Evolutionary conservation across 306 rosid species (phyloP), one percentile per base, ranked within the genome.

Genomic region (Pyrus betulifolia): DNA sequence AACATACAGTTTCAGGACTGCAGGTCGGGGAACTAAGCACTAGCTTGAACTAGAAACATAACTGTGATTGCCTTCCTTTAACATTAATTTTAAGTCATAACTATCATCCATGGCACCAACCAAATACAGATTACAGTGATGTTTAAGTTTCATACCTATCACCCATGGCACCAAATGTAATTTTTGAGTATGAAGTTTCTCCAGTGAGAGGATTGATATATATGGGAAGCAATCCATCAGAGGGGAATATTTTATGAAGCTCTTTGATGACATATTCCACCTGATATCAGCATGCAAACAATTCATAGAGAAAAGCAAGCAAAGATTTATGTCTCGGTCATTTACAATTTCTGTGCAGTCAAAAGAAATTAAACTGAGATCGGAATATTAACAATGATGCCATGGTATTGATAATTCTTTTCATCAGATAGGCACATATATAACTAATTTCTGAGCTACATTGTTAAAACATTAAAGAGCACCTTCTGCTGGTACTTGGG

Each of bases 111-210:
- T 42, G 45, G 12, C 45, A 42, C 35, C 12, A 11, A 60, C 18
- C 18, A 19, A 60, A 23, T 23, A 60, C 14, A 17, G 31, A 25
- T 60, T 23, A 60, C 28, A n/a, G 11, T 22, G 13, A 22, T 23
- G 27, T 27, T 38, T 15, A 30, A 63, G 68, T 63, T 59, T 38
- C 27, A 68, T 89, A 88, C 96, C 93, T 90, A 64, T 90, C 96
- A 63, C 96, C 96, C 93, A 88, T 85, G 74, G 96, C 96, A 70
- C 96, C 96, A 77, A 90, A 90, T 74, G 96, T 87, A 74, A 88
- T 63, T 63, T 88, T 83, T 62, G 93, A 87, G 84, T 85, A 79
- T 64, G 85, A 64, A 4, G 85, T 44, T 69, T 74, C 30, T 79
- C 93, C 96, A 66, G 82, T 90, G 62, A 74, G 79, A 70, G 96